Evolutionary conservation across 805 yeast genomes (phyloP).

Genomic region (Metschnikowia rubicola): DNA sequence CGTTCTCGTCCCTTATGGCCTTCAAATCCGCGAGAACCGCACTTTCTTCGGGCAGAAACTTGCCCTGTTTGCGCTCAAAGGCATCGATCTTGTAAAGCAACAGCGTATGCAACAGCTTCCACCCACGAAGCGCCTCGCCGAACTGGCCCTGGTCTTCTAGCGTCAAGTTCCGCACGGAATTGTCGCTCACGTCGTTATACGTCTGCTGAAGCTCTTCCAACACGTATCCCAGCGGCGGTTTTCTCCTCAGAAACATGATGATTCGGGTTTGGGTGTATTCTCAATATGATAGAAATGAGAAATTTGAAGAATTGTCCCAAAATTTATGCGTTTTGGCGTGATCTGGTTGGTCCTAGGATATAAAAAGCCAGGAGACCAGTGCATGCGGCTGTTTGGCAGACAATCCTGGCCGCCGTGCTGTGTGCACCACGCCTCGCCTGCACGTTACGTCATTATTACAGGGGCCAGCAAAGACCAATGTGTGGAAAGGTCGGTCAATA

Average conservation of each 20-base stretch:
- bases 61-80: constrained; percentile 42
- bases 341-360: not conserved
- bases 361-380: not conserved
- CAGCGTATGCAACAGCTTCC: constrained; percentile 69
- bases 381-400: constrained; percentile 3
- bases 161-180: constrained; percentile 52
- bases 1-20: constrained; percentile 40
- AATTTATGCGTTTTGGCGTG: not conserved
- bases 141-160: constrained; percentile 53
- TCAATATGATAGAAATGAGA: not conserved
- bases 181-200: constrained; percentile 60
- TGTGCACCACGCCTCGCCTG: not conserved
- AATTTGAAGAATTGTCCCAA: not conserved
- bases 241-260: constrained; percentile 51
- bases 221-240: constrained; percentile 50
- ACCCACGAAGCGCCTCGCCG: constrained; percentile 61
- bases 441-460: too few species aligned
- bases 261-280: not conserved
- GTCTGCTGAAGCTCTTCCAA: constrained; percentile 56
- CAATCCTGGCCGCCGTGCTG: not conserved
- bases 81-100: constrained; percentile 53
- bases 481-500: not conserved
- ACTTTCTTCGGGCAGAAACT: constrained; percentile 18
- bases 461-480: not conserved
- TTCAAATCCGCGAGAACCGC: constrained; percentile 26